A percentile compares a stretch with the other conserved stretches of the same genome.
Conservation (phyloP, 305 asterid genomes). For the Caryopteris hybrid region DNA sequence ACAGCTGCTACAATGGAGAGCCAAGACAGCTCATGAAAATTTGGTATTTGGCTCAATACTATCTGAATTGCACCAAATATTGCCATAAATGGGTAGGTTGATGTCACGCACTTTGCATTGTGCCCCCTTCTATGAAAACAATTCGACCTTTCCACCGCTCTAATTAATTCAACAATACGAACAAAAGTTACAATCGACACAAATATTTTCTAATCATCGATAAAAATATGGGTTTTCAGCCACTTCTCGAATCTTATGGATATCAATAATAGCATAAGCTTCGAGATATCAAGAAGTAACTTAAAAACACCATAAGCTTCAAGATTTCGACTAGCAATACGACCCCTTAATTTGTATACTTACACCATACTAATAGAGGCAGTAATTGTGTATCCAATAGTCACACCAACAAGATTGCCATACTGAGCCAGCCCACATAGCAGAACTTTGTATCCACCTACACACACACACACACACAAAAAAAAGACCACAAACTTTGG, state of each 20-base stretch:
- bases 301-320: too few species aligned
- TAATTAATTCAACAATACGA: not conserved
- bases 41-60: conserved; percentile 48
- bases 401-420: conserved; percentile 38
- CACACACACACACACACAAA: not conserved
- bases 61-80: conserved; percentile 39
- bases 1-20: conserved; percentile 50
- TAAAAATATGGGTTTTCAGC: too few species aligned
- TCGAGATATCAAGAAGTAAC: too few species aligned
- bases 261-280: too few species aligned
- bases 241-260: too few species aligned
- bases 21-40: conserved; percentile 39
- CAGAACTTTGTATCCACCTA: conserved; percentile 39
- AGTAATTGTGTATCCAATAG: conserved; percentile 53
- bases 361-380: conserved; percentile 56
- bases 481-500: not conserved
- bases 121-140: conserved; percentile 46
- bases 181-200: too few species aligned
- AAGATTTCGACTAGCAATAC: too few species aligned
- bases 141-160: conserved; percentile 44
- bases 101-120: conserved; percentile 18
- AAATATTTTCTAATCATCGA: too few species aligned
- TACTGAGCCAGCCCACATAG: conserved; percentile 48
- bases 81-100: conserved; percentile 39
- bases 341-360: too few species aligned